Base-by-base conservation (phyloP, 495 filamentous ascomycete genomes). In the Aspergillus bridgeri region DNA sequence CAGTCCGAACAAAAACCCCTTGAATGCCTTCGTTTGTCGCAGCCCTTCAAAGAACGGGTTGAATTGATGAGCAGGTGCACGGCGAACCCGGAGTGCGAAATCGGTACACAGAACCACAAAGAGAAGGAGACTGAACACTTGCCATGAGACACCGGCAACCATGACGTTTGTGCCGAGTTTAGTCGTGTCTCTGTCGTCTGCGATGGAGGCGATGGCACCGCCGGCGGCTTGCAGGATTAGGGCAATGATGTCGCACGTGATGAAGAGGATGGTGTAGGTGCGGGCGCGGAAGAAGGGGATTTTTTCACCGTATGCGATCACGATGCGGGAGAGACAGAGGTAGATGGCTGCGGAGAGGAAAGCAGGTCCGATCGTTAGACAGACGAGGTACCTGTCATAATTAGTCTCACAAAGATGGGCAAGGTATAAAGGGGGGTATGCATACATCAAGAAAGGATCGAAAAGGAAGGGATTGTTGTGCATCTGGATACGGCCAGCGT, bases 261-360 rank as follows among this genome's bases (percentile, higher is more conserved):
- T 73, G 71, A 86, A 86, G 51, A 79, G 55, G 54, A 78, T 66
- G 7, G 80, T 80, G 62, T 85, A 83, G 20, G 74, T 77, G 25
- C 77, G 68, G 3, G 83, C 81, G 24, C 65, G 64, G 57, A 86
- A 67, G 52, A 71, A 71, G 9, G 82, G 81, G 61, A 78, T 65
- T 2, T 69, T 57, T 18, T 71, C 62, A 42, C 81, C 80, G 60
- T 78, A 79, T 17, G 77, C 63, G 20, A 71, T 72, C 56, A 86
- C 74, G 54, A 85, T 79, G 22, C 81, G 75, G 3, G 75, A 73
- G 6, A 86, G 76, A 65, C 76, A 82, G 23, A 86, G 69, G 60
- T 86, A 86, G 60, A 86, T 79, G n/a, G 73, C 74, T 5, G 82
- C 83, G 22, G 76, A 71, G 54, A 85, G 65, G 59, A 86, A 81